Evolutionary conservation across 1,284 basidiomycete genomes (phyloP), one percentile per base, ranked within the genome.

Genomic region (Irpex sp.): DNA sequence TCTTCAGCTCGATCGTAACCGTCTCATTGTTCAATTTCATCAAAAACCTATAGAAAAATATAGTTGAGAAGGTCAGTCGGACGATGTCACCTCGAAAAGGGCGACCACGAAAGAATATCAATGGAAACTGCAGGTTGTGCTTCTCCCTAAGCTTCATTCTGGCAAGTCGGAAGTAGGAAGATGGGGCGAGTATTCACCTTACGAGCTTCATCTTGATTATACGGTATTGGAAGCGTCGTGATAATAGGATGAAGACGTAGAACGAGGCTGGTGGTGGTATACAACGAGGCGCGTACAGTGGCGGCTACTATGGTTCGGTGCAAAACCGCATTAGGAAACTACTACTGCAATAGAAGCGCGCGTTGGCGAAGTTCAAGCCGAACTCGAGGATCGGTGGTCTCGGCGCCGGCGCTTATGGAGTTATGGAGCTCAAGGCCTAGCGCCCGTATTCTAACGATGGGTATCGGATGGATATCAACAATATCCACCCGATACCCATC

Each of bases 11-110:
- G 75, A 99, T 88, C 66, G 95, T 94, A 68, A 98, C 96, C 69
- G 95, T 96, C 84, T 99, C 96, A 76, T 98, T 98, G 85, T 98
- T 97, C 78, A 99, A 80, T 85, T 98, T 99, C 96, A 98, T 98
- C 83, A 98, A 86, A 79, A 98, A 96, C 75, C 94, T 96, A 73
- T 23, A 55, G 35, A 58, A 37, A 21, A 57, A 39, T 59, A 23
- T 23, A 36, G 23, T 56, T 39, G 8, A n/a, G 10, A 21, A 33
- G 3, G 21, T 54, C 18, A 54, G 52, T 54, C 21, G 14, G 33
- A 54, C 52, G 12, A 18, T 28, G 9, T 28, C 52, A 54, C 52
- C 52, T 36, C 52, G 28, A 54, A 54, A 21, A 54, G 23, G 9
- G 35, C 14, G 52, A 35, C 52, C 52, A 54, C 35, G 21, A 12